Percentiles rank a stretch among this genome's conserved stretches.
Conservation (phyloP, 2,329 filamentous ascomycete genomes). For the Colletotrichum scovillei region DNA sequence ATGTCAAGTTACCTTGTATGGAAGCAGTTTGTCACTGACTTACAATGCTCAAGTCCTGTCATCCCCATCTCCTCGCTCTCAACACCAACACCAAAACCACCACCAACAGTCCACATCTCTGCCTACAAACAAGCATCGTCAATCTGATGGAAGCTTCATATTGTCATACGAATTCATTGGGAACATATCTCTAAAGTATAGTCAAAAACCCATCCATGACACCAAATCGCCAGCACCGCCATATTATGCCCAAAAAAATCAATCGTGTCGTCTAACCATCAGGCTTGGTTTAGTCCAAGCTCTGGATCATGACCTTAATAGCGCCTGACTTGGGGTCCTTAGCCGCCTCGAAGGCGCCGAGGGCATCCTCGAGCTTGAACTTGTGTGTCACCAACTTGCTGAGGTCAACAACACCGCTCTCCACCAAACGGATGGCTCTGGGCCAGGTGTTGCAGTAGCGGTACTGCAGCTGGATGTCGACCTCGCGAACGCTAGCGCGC, state of each 20-base stretch:
- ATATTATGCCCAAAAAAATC: slow-evolving; percentile 33
- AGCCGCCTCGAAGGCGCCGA: slow-evolving; percentile 90
- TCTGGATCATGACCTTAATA: slow-evolving; percentile 98
- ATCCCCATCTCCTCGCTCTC: neutral
- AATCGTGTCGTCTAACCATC: slow-evolving; percentile 1
- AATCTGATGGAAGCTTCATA: neutral
- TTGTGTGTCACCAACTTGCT: slow-evolving; percentile 88
- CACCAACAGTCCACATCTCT: neutral
- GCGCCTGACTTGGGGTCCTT: slow-evolving; percentile 89
- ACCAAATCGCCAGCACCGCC: slow-evolving; percentile 33
- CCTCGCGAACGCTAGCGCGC: slow-evolving; percentile 88
- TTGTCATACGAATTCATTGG: slow-evolving; percentile 2
- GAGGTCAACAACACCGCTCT: slow-evolving; percentile 86
- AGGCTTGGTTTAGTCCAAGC: slow-evolving; percentile 57
- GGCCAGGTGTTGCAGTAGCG: slow-evolving; percentile 98
- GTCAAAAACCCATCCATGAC: slow-evolving; percentile 28
- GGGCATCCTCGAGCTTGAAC: slow-evolving; percentile 85
- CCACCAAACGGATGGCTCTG: slow-evolving; percentile 86
- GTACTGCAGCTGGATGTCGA: slow-evolving; percentile 97
- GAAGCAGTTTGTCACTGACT: neutral
- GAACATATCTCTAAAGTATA: slow-evolving; percentile 23
- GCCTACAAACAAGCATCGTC: neutral
- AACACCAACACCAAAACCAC: neutral
- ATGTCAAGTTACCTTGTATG: too few species aligned
- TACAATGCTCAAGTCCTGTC: neutral